phyloP scores from a whole-genome alignment of 2,329 filamentous ascomycete species.

The Cladosporium velox region DNA sequence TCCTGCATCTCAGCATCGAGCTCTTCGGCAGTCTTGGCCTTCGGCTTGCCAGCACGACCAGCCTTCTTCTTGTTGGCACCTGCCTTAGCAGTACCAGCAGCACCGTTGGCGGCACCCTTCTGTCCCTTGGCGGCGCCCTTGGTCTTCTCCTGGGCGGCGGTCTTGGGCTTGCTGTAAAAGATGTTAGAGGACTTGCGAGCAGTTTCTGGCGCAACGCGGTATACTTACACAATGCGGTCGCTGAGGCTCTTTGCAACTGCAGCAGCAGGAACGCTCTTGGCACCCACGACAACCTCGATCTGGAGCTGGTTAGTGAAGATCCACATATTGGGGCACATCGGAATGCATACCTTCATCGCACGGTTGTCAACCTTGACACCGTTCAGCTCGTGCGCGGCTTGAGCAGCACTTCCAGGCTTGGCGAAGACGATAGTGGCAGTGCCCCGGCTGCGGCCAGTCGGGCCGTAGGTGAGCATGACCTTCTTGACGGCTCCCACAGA shows the following conservation, averaged over 20 bases:
- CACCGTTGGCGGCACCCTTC: constrained; percentile 47
- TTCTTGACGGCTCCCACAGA: constrained; percentile 88
- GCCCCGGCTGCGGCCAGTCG: constrained; percentile 86
- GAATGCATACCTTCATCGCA: constrained; percentile 74
- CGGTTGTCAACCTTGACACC: constrained; percentile 86
- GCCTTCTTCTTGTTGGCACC: constrained; percentile 56
- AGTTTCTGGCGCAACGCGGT: constrained; percentile 1
- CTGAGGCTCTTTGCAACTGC: constrained; percentile 72
- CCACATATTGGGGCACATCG: not conserved
- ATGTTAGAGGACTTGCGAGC: constrained; percentile 24
- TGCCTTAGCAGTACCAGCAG: constrained; percentile 52
- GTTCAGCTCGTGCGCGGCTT: constrained; percentile 81
- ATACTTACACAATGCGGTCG: constrained; percentile 76
- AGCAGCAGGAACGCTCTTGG: constrained; percentile 68
- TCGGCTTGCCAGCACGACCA: constrained; percentile 67
- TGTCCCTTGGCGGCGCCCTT: constrained; percentile 72
- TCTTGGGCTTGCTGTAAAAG: constrained; percentile 37
- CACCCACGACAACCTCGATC: constrained; percentile 90
- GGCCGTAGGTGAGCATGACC: constrained; percentile 89
- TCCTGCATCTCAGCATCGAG: constrained; percentile 97
- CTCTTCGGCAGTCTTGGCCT: constrained; percentile 88
- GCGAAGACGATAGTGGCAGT: constrained; percentile 87
- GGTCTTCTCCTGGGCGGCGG: constrained; percentile 48
- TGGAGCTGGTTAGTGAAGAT: constrained; percentile 41
- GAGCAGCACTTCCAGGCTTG: constrained; percentile 77